These are phyloP conservation scores for Candida tetrigidarum DNA, from an alignment of 1,139 yeast genomes.

Conservation along the genomic window DNA sequence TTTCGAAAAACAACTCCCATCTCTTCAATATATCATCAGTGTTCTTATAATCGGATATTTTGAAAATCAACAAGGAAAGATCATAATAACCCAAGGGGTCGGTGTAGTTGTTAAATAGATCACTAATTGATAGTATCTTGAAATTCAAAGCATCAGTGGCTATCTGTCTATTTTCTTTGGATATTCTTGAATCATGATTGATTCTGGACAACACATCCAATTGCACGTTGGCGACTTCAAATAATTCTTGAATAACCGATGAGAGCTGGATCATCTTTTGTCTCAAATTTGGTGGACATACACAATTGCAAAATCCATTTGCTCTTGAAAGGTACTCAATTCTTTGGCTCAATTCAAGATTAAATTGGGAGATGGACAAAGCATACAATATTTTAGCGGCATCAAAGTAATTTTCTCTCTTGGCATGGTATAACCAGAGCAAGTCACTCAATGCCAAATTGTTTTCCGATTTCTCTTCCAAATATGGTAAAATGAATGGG, in stretches of 20 bases:
- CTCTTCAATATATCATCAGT: conserved; percentile 71
- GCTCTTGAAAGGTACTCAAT: conserved; percentile 92
- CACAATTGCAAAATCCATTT: conserved; percentile 88
- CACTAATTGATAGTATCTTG: conserved; percentile 71
- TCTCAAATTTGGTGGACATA: conserved; percentile 76
- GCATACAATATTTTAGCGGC: conserved; percentile 84
- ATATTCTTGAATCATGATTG: conserved; percentile 60
- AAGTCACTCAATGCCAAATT: conserved; percentile 78
- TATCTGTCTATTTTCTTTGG: conserved; percentile 45
- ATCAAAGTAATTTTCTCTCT: conserved; percentile 73
- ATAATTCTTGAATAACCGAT: conserved; percentile 72
- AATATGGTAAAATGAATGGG: conserved; percentile 75
- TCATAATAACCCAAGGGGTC: conserved; percentile 90
- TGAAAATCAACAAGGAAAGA: conserved; percentile 76
- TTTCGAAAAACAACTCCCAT: conserved; percentile 69
- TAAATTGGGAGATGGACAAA: conserved; percentile 76
- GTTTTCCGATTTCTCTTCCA: conserved; percentile 70
- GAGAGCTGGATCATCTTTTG: conserved; percentile 77
- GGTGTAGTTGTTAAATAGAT: conserved; percentile 82
- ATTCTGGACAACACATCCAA: conserved; percentile 74
- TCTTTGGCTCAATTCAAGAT: conserved; percentile 69
- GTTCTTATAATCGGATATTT: conserved; percentile 79
- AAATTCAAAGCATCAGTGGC: conserved; percentile 62
- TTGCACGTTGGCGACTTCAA: conserved; percentile 89
- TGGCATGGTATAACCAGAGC: conserved; percentile 89